Conservation (phyloP, 495 filamentous ascomycete species). For the Xylaria scruposa region DNA sequence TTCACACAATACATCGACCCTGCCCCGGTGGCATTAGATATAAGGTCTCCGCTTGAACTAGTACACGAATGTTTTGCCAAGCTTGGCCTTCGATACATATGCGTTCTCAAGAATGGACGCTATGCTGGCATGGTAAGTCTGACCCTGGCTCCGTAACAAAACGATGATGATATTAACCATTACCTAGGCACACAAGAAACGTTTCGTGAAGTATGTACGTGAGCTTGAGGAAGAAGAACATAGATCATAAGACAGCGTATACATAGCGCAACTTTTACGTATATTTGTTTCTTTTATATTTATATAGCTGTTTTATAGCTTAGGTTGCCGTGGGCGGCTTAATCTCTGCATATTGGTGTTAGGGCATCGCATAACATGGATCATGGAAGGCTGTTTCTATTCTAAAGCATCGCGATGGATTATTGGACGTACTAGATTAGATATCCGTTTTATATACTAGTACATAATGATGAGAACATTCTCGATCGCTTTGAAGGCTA, state of each 20-base stretch:
- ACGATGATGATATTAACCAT: slow-evolving; percentile 12
- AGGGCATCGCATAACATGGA: slow-evolving; percentile 9
- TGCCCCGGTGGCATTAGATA: slow-evolving; percentile 85
- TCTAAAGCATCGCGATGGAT: not conserved
- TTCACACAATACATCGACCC: slow-evolving; percentile 94
- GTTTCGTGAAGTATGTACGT: slow-evolving; percentile 93
- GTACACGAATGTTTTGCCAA: slow-evolving; percentile 98
- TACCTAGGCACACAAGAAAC: slow-evolving; percentile 85
- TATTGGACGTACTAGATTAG: not conserved
- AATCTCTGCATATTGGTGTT: slow-evolving; percentile 21
- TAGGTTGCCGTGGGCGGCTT: not conserved
- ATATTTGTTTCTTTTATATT: not conserved
- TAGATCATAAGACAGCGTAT: slow-evolving; percentile 24
- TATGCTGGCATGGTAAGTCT: slow-evolving; percentile 83
- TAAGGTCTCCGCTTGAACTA: slow-evolving; percentile 89
- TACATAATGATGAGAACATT: not conserved
- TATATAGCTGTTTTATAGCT: not conserved
- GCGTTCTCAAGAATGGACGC: slow-evolving; percentile 80
- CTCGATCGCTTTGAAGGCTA: not conserved
- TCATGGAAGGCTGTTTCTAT: not conserved
- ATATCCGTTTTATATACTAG: not conserved
- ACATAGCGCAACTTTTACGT: not conserved
- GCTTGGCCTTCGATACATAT: slow-evolving; percentile 89
- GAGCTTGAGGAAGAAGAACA: slow-evolving; percentile 70
- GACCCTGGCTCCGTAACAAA: not conserved